Base-by-base conservation (phyloP, 108 stramenopile genomes). In the Skeletonema marinoi region DNA sequence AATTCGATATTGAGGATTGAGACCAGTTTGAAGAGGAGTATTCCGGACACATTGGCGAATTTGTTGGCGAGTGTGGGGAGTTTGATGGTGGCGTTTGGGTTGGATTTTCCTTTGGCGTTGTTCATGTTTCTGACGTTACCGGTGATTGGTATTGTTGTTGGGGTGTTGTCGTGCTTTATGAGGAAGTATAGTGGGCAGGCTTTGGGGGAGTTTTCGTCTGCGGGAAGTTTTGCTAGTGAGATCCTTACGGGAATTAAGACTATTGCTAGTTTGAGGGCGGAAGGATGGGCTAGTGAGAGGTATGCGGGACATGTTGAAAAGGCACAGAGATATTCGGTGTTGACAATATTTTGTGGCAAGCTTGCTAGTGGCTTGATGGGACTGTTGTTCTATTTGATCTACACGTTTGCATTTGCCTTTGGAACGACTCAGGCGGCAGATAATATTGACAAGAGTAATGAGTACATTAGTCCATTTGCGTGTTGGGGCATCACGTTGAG, bases 181-280 rank as follows among this genome's bases (percentile, higher is more conserved):
- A 65, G 85, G 36, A 78, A 76, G 73, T 61, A 33, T 50, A 66
- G 61, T 32, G 67, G 63, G 21, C 16, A 61, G 59, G 77, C 74
- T 3, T 41, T 68, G 35, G 35, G 36, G 21, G 71, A 68, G 70
- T 80, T 84, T 56, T 33, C 46, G 3, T 32, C 65, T 10, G 71
- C 78, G 19, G 83, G 83, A 33, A 76, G 80, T 17, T 68, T 85
- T 71, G 84, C 84, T 6, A 65, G 77, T 4, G 84, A 85, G 58
- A 60, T 81, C 16, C 19, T 85, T 10, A 68, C 84, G 6, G 84
- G 84, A 10, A 81, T 85, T 14, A 85, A 81, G 41, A 85, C 84
- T 2, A 65, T 85, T 44, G 80, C 80, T 11, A 46, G 41, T 44
- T 41, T 81, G 13, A 60, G 84, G 13, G 84, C 84, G 6, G 80